Evolutionary conservation across 2,329 filamentous ascomycete species (phyloP), one percentile per base, ranked within the genome.

Genomic region (Dothistroma septosporum): DNA sequence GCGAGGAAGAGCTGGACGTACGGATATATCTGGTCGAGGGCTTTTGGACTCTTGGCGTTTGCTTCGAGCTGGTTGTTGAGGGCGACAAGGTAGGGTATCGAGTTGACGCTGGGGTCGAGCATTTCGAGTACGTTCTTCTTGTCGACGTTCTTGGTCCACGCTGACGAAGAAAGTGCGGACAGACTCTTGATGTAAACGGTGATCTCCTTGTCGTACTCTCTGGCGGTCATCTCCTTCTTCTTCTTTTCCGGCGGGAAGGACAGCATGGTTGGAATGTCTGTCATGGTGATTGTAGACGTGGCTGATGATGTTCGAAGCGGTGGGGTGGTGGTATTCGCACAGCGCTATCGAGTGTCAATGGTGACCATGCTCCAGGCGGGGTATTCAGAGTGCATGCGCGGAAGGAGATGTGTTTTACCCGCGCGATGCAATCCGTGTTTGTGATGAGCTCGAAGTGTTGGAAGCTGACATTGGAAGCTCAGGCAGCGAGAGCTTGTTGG

Each of bases 11-110:
- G 52, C 78, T 74, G 46, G 79, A 76, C 65, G 78, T 80, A 41
- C 72, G 74, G 82, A 59, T 85, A 68, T 8, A 82, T 68, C 44
- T 75, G 69, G 8, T 77, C 75, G 8, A 76, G 71, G 33, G 66
- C 66, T 59, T 73, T 64, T 37, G 75, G 57, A 67, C 65, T 61
- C 31, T 69, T 67, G 3, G 44, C 48, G 2, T 61, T 63, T n/a
- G 54, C 61, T 33, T 64, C 56, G 14, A 65, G 62, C 47, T 71
- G 65, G 3, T 78, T 76, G 52, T 78, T 72, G 41, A 89, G 77
- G 52, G 83, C 76, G 63, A 78, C 80, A 54, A 85, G 74, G 72
- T 87, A 88, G 9, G 83, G 77, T 63, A 88, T 78, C 19, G 83
- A 82, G 70, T 88, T 84, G 44, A 78, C 72, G 8, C 79, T 73